Percentiles rank a stretch among this genome's conserved stretches.
Evolutionary conservation across 129 eudicot genomes (phyloP).

Genomic region (Chrysanthemum lavandulifolium): DNA sequence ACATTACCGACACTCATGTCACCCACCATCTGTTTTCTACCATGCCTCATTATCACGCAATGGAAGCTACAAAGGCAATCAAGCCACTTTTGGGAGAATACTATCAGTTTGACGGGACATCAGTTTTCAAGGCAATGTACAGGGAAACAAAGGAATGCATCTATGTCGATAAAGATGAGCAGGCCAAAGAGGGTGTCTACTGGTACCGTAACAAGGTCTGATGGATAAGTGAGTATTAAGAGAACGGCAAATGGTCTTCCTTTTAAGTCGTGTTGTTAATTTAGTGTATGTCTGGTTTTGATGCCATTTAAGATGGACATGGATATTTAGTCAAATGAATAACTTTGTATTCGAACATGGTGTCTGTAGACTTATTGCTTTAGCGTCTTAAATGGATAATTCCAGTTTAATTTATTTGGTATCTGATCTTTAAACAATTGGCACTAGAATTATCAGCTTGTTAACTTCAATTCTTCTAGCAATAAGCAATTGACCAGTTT

Average conservation of each 20-base stretch:
- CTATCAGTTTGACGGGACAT: slow-evolving; percentile 59
- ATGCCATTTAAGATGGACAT: slow-evolving; percentile 21
- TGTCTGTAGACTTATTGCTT: slow-evolving; percentile 8
- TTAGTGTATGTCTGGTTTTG: slow-evolving; percentile 21
- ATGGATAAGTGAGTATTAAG: slow-evolving; percentile 8
- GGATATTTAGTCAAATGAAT: slow-evolving; percentile 20
- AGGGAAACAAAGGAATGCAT: slow-evolving; percentile 65
- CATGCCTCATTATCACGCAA: slow-evolving; percentile 71
- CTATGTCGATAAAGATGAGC: slow-evolving; percentile 58
- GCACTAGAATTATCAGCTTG: no score
- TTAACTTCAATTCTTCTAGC: no score
- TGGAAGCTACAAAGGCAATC: slow-evolving; percentile 65
- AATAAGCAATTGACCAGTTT: no score
- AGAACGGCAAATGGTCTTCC: slow-evolving; percentile 25
- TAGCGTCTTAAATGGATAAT: background rate
- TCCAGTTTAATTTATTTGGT: no score
- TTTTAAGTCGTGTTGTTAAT: slow-evolving; percentile 7
- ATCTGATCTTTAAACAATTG: background rate
- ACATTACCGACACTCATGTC: slow-evolving; percentile 64
- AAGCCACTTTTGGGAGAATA: slow-evolving; percentile 59
- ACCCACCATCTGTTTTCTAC: slow-evolving; percentile 69
- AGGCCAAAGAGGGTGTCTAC: slow-evolving; percentile 51
- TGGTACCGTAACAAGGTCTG: slow-evolving; percentile 65
- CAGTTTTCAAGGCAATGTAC: slow-evolving; percentile 57
- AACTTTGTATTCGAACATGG: slow-evolving; percentile 19